These are phyloP conservation scores for Sistotremastrum niveocremeum DNA, from an alignment of 768 basidiomycete species.

Conservation along the genomic window DNA sequence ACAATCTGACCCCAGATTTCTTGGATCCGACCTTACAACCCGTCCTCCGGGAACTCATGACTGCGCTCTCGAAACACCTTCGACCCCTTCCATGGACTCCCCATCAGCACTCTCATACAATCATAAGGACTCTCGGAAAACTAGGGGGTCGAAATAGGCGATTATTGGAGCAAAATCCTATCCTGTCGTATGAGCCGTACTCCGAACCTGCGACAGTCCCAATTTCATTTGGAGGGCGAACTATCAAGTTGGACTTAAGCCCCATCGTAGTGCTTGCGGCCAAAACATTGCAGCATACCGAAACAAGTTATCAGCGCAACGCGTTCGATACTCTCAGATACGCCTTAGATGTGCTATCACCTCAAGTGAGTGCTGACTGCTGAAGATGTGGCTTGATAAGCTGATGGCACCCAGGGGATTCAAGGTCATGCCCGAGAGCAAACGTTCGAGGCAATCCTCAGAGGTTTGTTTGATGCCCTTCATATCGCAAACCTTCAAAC, in stretches of 20 bases:
- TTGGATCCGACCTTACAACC: conserved; percentile 90
- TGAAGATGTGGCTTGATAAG: neutral
- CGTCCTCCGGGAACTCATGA: conserved; percentile 88
- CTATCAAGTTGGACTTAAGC: conserved; percentile 50
- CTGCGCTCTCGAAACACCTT: conserved; percentile 81
- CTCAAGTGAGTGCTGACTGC: conserved; percentile 40
- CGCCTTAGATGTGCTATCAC: conserved; percentile 53
- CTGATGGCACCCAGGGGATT: conserved; percentile 36
- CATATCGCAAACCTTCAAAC: conserved; percentile 55
- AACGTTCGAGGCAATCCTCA: conserved; percentile 53
- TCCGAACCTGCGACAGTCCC: conserved; percentile 57
- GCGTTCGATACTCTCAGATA: conserved; percentile 42
- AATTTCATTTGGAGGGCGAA: conserved; percentile 60
- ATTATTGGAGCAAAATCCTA: conserved; percentile 67
- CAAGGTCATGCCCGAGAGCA: conserved; percentile 61
- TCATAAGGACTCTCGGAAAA: conserved; percentile 92
- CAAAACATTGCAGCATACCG: conserved; percentile 38
- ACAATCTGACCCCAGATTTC: conserved; percentile 96
- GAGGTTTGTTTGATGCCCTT: conserved; percentile 68
- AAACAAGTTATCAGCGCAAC: conserved; percentile 23
- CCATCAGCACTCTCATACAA: conserved; percentile 84
- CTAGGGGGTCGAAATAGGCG: conserved; percentile 88
- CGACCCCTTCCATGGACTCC: conserved; percentile 72
- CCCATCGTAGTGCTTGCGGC: conserved; percentile 54
- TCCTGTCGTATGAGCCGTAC: conserved; percentile 55